Evolutionary conservation across 306 rosid species (phyloP), one percentile per base, ranked within the genome.

Genomic region (Quercus wislizeni): DNA sequence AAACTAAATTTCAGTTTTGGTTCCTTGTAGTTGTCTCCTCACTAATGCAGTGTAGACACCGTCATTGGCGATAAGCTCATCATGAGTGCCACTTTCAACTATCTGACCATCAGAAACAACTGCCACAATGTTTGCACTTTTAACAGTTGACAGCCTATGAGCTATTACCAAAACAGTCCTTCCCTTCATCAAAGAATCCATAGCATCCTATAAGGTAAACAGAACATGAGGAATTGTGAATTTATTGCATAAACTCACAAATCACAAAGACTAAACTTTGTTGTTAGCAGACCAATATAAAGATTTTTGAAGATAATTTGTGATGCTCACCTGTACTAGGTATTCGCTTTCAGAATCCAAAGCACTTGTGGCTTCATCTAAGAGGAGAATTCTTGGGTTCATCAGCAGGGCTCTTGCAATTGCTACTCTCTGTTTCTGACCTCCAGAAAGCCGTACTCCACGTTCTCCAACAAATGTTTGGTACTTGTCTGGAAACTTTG

Each of bases 121-220:
- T 3, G 89, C 91, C 2, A 90, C 91, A 1, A 74, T 78, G 76
- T 87, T 74, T 6, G 94, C 94, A 74, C 86, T 88, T 82, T 87
- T 81, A 8, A 90, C 94, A 1, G 91, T 90, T 69, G 94, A 88
- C 58, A 90, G 85, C 85, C 94, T 85, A 82, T 90, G 94, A 33
- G 92, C 94, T 73, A 90, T 90, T 28, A 90, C 92, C 30, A 90
- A 86, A 78, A 88, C 92, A 10, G 94, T 90, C 73, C 94, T 81
- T 58, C 92, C 92, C 78, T 76, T 85, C 92, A 88, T 90, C 52
- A 90, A 79, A 78, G 91, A 88, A 81, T 90, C 92, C 91, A 90
- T 78, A 46, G 92, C 92, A 83, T 88, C 92, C 94, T 90, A 61
- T 25, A 61, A 14, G 25, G 46, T 41, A 41, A 3, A 8, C 12